Evolutionary conservation across 768 basidiomycete species (phyloP), one percentile per base, ranked within the genome.

Genomic region (Agaricus subrufescens): DNA sequence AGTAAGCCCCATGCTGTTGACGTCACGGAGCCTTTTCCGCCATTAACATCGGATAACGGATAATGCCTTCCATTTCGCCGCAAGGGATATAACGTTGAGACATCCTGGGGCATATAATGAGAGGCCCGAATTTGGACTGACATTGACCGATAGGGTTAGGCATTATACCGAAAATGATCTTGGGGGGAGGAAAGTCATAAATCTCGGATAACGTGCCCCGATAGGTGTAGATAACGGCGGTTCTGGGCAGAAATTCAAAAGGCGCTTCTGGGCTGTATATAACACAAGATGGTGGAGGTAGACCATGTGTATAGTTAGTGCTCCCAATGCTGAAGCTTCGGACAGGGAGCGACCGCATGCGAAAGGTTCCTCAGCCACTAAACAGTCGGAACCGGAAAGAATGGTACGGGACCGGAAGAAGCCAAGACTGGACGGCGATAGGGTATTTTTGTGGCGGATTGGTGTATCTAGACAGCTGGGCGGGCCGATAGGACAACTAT

Each of bases 251-350:
- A 62, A 49, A 47, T 60, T 61, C 42, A 76, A 60, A 44, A 73
- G 65, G 26, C 67, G 69, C 55, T 63, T 65, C n/a, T 74, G 54
- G 42, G 67, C 56, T 10, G 67, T 66, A 51, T 71, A 43, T 1
- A 71, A 72, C 71, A 71, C 73, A 10, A 60, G 56, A 2, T 57
- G 34, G 11, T 69, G 67, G 2, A 60, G 61, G 54, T 73, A 72
- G n/a, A 50, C 42, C 30, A 73, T 69, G 50, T 72, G 65, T 37
- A 5, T 31, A 25, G 0, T 57, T 54, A 11, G 58, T 58, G 37
- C 61, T 54, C 27, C 73, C 73, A 39, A 75, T 63, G 67, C 70
- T 70, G n/a, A 72, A 52, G 46, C 62, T 65, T n/a, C 60, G 60
- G 30, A 74, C 61, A 49, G 65, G 54, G 38, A 47, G 19, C 8